Evolutionary conservation across 2,329 filamentous ascomycete species (phyloP), one percentile per base, ranked within the genome.

Genomic region (Cercospora zeae-maydis): DNA sequence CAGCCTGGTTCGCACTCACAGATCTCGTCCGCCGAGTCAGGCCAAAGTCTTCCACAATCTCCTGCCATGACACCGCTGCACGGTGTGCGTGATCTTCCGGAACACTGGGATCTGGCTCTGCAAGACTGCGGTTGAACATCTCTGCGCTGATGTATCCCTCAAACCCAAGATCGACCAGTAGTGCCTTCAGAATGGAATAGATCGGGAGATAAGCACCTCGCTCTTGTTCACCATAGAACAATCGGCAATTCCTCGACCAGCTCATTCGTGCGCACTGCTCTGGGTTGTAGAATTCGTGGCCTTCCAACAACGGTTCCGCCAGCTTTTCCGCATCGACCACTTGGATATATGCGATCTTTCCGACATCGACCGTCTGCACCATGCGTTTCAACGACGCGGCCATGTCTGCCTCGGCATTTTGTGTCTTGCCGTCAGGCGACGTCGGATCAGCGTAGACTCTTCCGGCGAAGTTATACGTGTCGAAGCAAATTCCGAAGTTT

Each of bases 391-490:
- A 75, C 0, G 86, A 88, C 1, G 78, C 77, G 7, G 75, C 73
- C 1, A 89, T 80, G 0, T 80, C 82, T 4, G 78, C 75, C 2
- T 88, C 84, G 7, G 84, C 87, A 63, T 84, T 79, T 0, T 76
- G 66, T 0, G 78, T 84, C 67, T 80, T 81, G 2, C 88, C 84
- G 0, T 78, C 78, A 0, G 77, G 66, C 0, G 80, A 75, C 0
- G 84, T 75, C 0, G 89, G 90, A 70, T 93, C 89, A 0, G 87
- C 90, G 67, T 85, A 93, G 63, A 91, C 84, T 5, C 86, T 78
- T 0, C 85, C 89, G 0, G 88, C 84, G 63, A 93, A 88, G 75
- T 93, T 91, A 78, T 91, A 93, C 0, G 87, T 91, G 75, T 93
- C 90, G 24, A 93, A 80, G 72, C 89, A 92, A 42, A 92, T 78